Evolutionary conservation across 345 rosid species (phyloP).

Genomic region (Corchorus olitorius): DNA sequence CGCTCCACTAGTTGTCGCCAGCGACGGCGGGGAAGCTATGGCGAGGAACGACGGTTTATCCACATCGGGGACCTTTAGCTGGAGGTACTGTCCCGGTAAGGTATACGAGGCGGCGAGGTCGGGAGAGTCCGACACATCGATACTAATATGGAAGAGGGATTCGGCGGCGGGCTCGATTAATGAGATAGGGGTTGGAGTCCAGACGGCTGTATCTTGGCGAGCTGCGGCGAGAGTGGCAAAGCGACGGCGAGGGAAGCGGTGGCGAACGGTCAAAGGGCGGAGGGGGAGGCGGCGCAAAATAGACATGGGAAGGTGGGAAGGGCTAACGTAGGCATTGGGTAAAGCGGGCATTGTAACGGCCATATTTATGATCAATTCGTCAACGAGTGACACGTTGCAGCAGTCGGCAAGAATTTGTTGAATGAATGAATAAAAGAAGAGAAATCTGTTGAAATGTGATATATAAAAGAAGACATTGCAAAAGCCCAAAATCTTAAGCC

Average conservation of each 20-base stretch:
- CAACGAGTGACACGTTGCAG: background rate
- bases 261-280: constrained; percentile 30
- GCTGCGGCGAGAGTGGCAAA: constrained; percentile 53
- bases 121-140: constrained; percentile 76
- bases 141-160: constrained; percentile 76
- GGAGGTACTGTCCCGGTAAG: constrained; percentile 84
- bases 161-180: constrained; percentile 65
- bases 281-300: constrained; percentile 57
- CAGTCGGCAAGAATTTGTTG: background rate
- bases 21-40: constrained; percentile 81
- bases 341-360: constrained; percentile 16
- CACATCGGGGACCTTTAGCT: constrained; percentile 70
- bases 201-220: constrained; percentile 73
- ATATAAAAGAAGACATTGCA: too few relatives aligned
- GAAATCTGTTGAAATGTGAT: too few relatives aligned
- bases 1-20: constrained; percentile 54
- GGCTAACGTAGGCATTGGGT: constrained; percentile 50
- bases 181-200: constrained; percentile 75
- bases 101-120: constrained; percentile 70
- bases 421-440: too few relatives aligned
- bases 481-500: too few relatives aligned
- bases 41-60: constrained; percentile 81
- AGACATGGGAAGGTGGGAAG: constrained; percentile 63
- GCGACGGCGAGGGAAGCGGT: constrained; percentile 38
- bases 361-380: too few relatives aligned